These are phyloP conservation scores for Cicer chorassanicum DNA, from an alignment of 306 rosid species.

Conservation along the genomic window DNA sequence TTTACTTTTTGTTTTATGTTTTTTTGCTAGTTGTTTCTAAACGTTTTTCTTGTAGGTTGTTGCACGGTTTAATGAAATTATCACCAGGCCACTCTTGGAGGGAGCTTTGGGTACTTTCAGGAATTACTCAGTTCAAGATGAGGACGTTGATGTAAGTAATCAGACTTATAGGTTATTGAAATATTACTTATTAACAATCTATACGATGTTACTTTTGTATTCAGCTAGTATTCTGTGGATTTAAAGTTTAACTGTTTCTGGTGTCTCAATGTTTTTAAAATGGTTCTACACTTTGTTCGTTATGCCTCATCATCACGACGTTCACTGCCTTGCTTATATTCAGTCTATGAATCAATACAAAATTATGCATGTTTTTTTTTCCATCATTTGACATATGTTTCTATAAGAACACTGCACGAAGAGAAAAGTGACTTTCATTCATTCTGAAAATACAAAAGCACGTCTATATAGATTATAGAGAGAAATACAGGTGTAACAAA, in stretches of 20 bases:
- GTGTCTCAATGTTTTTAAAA: neutral
- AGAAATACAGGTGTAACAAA: neutral
- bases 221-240: constrained; percentile 17
- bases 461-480: constrained; percentile 5
- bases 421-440: neutral
- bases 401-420: neutral
- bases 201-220: constrained; percentile 26
- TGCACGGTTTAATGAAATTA: constrained; percentile 88
- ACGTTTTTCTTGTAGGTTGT: constrained; percentile 69
- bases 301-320: neutral
- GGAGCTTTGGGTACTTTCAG: constrained; percentile 88
- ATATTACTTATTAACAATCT: constrained; percentile 24
- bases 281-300: neutral
- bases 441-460: neutral
- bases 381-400: constrained; percentile 23
- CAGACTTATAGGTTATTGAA: constrained; percentile 27
- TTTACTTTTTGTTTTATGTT: constrained; percentile 23
- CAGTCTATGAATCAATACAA: constrained; percentile 23
- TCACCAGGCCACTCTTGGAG: constrained; percentile 81
- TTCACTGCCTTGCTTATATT: constrained; percentile 10
- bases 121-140: constrained; percentile 76
- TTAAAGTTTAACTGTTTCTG: constrained; percentile 9
- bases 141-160: constrained; percentile 79
- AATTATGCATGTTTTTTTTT: neutral
- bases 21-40: constrained; percentile 10